Evolutionary conservation across 192 early-diverging fungal genomes (phyloP).

Genomic region (Coemansia javaensis): DNA sequence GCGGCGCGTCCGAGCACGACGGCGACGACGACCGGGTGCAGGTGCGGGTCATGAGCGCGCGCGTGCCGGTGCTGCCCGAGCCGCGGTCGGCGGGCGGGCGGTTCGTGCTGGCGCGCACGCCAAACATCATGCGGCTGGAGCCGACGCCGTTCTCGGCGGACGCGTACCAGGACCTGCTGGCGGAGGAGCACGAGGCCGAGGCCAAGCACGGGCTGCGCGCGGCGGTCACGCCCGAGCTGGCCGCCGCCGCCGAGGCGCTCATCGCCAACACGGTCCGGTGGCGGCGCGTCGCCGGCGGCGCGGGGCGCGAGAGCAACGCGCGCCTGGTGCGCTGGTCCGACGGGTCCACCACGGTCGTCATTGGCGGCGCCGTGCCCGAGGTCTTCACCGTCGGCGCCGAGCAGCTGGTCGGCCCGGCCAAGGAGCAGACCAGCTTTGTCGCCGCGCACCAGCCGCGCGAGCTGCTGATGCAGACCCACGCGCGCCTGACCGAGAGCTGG

Average conservation of each 20-base stretch:
- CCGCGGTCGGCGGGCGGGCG: constrained; percentile 18
- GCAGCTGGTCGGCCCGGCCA: constrained; percentile 10
- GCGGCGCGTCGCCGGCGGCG: constrained; percentile 9
- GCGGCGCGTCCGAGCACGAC: background rate
- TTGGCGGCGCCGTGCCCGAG: constrained; percentile 29
- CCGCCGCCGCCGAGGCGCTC: constrained; percentile 36
- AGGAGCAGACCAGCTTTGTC: constrained; percentile 24
- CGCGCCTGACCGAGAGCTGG: constrained; percentile 41
- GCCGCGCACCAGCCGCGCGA: constrained; percentile 26
- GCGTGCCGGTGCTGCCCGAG: constrained; percentile 25
- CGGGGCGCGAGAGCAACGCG: constrained; percentile 35
- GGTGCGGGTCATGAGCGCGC: constrained; percentile 28
- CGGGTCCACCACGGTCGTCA: constrained; percentile 34
- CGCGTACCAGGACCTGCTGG: constrained; percentile 33
- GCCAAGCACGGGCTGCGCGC: constrained; percentile 24
- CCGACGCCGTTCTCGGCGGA: constrained; percentile 34
- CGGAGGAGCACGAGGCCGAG: constrained; percentile 29
- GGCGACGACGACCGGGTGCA: constrained; percentile 10
- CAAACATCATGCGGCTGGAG: constrained; percentile 43
- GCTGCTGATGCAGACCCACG: constrained; percentile 37
- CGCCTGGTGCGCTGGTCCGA: constrained; percentile 51
- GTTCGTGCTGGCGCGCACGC: constrained; percentile 32
- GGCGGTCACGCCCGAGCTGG: constrained; percentile 32
- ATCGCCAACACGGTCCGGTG: constrained; percentile 45
- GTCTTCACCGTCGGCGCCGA: constrained; percentile 22